Evolutionary conservation across 148 eudicot genomes (phyloP), one percentile per base, ranked within the genome.

Genomic region (Camellia japonica): DNA sequence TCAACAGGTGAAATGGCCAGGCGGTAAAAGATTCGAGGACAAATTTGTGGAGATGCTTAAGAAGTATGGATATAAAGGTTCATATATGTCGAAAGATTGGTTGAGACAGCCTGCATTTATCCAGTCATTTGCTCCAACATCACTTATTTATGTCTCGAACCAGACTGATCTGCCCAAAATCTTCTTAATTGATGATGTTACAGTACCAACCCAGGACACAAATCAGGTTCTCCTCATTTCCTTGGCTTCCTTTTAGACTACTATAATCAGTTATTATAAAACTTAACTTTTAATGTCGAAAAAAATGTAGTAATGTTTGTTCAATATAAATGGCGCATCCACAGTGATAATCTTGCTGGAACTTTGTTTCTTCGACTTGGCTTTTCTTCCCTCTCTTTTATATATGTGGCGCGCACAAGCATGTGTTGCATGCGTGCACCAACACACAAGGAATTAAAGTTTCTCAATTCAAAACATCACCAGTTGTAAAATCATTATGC

Each of bases 71-170:
- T 96, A 94, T 74, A 85, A 84, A 80, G 99, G 98, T 77, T 83
- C 95, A 54, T 97, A 97, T 79, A 79, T 91, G 90, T 97, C 99
- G 49, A 82, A 94, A 78, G 86, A 89, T 62, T 97, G 99, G 99
- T 82, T 94, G 71, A 91, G 91, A 75, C 93, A 90, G 73, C 99
- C 99, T 70, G 92, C 87, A 81, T 94, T 97, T 86, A 90, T 97
- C 76, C 99, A 97, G 86, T 97, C 99, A 51, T 97, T 97, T 76
- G 99, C 99, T 75, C 99, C 99, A 47, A 85, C 94, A 13, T 92
- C 98, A 7, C 91, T 97, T 77, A 86, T 91, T 47, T 86, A 97
- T 74, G 72, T 90, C 81, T 91, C 97, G 30, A 90, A 97, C 77
- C 88, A 68, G 79, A 97, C 99, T 0, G 91, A 97, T 72, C 86